These are phyloP conservation scores for Capsicum rhomboideum DNA, from an alignment of 257 asterid genomes.

Conservation along the genomic window DNA sequence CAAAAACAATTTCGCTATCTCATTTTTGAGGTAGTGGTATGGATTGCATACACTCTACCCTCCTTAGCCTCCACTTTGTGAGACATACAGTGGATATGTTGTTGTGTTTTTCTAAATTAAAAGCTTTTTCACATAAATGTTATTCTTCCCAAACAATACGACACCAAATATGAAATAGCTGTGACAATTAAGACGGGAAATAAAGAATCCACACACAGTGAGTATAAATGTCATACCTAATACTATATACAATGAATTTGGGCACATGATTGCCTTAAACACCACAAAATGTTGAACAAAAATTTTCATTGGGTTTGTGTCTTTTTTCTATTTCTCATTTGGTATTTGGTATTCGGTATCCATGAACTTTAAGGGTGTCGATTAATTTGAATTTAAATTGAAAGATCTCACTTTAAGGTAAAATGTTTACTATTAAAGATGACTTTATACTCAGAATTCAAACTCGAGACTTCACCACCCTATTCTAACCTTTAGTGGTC, in stretches of 20 bases:
- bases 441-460: not conserved
- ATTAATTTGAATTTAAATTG: not conserved
- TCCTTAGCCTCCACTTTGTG: no score
- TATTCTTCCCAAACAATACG: not conserved
- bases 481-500: no score
- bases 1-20: no score
- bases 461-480: no score
- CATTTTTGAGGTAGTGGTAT: no score
- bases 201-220: not conserved
- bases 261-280: not conserved
- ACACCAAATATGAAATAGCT: not conserved
- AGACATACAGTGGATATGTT: no score
- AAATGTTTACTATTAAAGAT: not conserved
- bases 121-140: not conserved
- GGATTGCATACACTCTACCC: no score
- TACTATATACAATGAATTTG: not conserved
- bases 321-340: not conserved
- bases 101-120: not conserved
- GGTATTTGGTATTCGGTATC: not conserved
- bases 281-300: not conserved
- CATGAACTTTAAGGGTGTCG: no score
- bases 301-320: not conserved
- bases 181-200: not conserved
- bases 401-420: accelerated
- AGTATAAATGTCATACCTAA: not conserved